Evolutionary conservation across 2,329 filamentous ascomycete genomes (phyloP), one percentile per base, ranked within the genome.

Genomic region (Botrytis cinerea): DNA sequence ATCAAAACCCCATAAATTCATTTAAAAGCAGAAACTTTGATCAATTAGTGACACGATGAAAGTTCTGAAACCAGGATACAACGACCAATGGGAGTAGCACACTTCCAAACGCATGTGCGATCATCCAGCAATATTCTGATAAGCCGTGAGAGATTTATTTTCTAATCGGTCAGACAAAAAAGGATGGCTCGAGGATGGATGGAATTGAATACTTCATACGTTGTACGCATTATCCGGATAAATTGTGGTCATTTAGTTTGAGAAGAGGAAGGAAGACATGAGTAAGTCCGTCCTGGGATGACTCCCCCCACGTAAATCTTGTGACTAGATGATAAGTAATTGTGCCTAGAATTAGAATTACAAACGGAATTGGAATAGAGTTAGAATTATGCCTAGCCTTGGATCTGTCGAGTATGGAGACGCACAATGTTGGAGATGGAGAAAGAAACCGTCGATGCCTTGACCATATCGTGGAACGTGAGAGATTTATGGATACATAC

Each of bases 101-200:
- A 70, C 43, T 35, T 25, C 32, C 38, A 48, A n/a, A 68, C 38
- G n/a, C 43, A 45, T 61, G 51, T 45, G 16, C 25, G 54, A 45
- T 57, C 6, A 57, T 18, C 14, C 51, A 43, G 20, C 48, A 20
- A 40, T 28, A 25, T 25, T 12, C n/a, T 28, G 22, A 18, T 61
- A 45, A 38, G 40, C 40, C 48, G n/a, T 45, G 48, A 61, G 43
- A 32, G 43, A 9, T n/a, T 46, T 35, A 32, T 59, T 40, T 59
- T 70, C 54, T 70, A 57, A 62, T 70, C 68, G 68, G 68, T 62
- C 68, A 62, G 40, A 35, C 25, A 7, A 54, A 54, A 51, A 54
- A 54, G 48, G 48, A n/a, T 51, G 48, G 38, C 38, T 38, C 38
- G 38, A 38, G 38, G 48, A 51, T 51, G 48, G 25, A 38, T 67